phyloP scores from a whole-genome alignment of 768 basidiomycete genomes.

The Leccinum rimulosum region DNA sequence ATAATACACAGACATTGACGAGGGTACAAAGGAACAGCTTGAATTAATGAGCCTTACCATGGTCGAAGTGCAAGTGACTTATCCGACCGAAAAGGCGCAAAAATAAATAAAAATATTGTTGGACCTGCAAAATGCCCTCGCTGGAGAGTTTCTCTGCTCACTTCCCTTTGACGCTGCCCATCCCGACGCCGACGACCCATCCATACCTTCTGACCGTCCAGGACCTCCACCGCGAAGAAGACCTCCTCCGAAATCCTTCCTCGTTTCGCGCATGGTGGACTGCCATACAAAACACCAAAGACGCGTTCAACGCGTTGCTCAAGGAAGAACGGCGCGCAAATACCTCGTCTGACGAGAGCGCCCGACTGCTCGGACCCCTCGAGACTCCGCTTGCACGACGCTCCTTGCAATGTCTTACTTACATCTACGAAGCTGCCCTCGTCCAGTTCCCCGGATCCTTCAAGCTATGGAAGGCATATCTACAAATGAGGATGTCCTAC shows the following conservation, averaged over 20 bases:
- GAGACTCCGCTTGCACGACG: slow-evolving; percentile 69
- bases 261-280: slow-evolving; percentile 94
- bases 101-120: slow-evolving; percentile 10
- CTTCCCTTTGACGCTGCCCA: slow-evolving; percentile 85
- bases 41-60: slow-evolving; percentile 21
- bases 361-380: slow-evolving; percentile 73
- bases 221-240: slow-evolving; percentile 90
- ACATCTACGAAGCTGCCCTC: slow-evolving; percentile 93
- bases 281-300: slow-evolving; percentile 74
- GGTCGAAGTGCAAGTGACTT: too few species aligned
- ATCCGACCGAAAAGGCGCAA: neutral
- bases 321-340: slow-evolving; percentile 51
- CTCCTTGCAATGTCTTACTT: slow-evolving; percentile 80
- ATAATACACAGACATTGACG: slow-evolving; percentile 1
- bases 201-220: slow-evolving; percentile 68
- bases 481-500: slow-evolving; percentile 78
- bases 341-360: slow-evolving; percentile 48
- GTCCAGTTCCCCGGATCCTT: slow-evolving; percentile 84
- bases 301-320: slow-evolving; percentile 54
- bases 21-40: neutral
- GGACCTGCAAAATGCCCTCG: slow-evolving; percentile 49
- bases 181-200: slow-evolving; percentile 78
- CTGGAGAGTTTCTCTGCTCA: slow-evolving; percentile 51
- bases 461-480: slow-evolving; percentile 95
- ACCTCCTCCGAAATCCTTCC: slow-evolving; percentile 84